Conservation (phyloP, 768 basidiomycete species). For the Macrolepiota fuliginosa region DNA sequence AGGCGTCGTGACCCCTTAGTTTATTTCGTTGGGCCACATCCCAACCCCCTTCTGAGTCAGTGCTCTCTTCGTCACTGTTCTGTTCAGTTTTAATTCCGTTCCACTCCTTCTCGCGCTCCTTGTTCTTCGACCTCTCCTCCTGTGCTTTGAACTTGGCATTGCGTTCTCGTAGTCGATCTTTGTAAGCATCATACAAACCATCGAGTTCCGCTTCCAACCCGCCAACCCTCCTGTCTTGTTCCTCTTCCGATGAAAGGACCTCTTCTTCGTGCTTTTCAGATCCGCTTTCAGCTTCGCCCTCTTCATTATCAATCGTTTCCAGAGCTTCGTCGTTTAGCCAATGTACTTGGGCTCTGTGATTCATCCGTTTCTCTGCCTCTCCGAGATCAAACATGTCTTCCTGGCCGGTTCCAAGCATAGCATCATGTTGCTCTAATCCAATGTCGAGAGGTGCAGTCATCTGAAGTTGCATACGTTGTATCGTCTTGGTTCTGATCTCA, state of each 20-base stretch:
- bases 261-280: constrained; percentile 24
- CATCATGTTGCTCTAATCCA: constrained; percentile 81
- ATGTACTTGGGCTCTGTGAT: constrained; percentile 37
- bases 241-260: constrained; percentile 63
- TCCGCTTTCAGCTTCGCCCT: constrained; percentile 17
- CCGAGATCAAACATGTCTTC: constrained; percentile 89
- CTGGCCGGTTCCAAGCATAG: constrained; percentile 68
- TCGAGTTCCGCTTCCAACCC: constrained; percentile 86
- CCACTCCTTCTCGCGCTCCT: constrained; percentile 51
- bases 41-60: constrained; percentile 63
- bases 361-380: constrained; percentile 45
- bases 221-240: constrained; percentile 56
- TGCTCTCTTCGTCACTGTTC: constrained; percentile 42
- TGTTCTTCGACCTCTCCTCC: constrained; percentile 71
- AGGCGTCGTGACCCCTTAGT: constrained; percentile 40
- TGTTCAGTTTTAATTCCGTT: constrained; percentile 24
- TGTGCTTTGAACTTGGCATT: constrained; percentile 87
- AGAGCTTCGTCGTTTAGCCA: constrained; percentile 41
- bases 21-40: constrained; percentile 61
- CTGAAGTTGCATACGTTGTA: constrained; percentile 93
- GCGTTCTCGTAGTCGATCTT: constrained; percentile 71
- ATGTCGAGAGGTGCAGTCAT: constrained; percentile 99
- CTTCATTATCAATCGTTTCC: constrained; percentile 42
- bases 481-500: constrained; percentile 82
- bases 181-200: constrained; percentile 85